Conservation (phyloP, 2,329 filamentous ascomycete genomes). For the Botrytis galanthina region DNA sequence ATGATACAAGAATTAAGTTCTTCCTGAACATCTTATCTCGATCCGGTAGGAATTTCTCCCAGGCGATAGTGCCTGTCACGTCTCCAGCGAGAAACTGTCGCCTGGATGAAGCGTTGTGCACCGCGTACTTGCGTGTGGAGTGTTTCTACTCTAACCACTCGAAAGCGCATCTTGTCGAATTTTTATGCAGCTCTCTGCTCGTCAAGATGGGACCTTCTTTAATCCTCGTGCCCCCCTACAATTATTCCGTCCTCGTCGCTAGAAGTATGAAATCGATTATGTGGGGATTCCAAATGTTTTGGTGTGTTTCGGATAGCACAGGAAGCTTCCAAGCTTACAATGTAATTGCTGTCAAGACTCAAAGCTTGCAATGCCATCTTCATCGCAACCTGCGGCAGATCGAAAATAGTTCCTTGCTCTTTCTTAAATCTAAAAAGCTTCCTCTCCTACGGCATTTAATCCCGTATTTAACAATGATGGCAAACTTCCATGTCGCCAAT, state of each 20-base stretch:
- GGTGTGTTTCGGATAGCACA: neutral
- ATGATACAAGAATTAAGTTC: neutral
- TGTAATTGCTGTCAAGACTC: neutral
- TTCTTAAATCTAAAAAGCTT: neutral
- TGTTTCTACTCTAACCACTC: neutral
- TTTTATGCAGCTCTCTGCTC: neutral
- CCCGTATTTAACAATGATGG: neutral
- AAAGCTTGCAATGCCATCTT: neutral
- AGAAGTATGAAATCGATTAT: neutral
- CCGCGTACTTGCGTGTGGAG: neutral
- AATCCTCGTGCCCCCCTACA: neutral
- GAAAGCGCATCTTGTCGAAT: neutral
- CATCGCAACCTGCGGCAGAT: neutral
- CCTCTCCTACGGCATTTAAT: neutral
- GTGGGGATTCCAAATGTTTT: neutral
- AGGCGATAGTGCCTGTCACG: neutral
- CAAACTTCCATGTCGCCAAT: neutral
- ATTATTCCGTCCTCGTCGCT: neutral
- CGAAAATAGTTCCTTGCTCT: neutral
- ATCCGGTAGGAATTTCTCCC: neutral
- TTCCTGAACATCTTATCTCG: neutral
- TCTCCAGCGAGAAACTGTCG: neutral
- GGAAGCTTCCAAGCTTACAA: neutral
- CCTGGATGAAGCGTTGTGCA: neutral
- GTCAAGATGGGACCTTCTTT: neutral